phyloP scores from a whole-genome alignment of 371 early-diverging fungal species.

The Syncephalastrum racemosum region DNA sequence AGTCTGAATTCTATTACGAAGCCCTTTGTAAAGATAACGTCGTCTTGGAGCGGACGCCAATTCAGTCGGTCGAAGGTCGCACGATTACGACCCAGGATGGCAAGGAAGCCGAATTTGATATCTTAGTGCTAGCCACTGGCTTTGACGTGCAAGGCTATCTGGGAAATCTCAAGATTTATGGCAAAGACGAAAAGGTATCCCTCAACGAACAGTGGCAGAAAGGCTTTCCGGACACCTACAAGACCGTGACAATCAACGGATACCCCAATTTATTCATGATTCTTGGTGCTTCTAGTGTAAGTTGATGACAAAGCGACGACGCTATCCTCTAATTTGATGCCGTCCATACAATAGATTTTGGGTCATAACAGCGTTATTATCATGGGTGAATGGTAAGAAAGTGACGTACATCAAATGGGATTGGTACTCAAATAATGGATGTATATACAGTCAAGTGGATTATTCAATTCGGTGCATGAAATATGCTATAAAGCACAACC shows the following conservation, averaged over 20 bases:
- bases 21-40: slow-evolving; percentile 44
- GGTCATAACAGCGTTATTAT: background rate
- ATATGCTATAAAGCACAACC: slow-evolving; percentile 14
- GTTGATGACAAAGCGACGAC: no score
- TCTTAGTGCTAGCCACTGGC: slow-evolving; percentile 29
- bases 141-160: slow-evolving; percentile 26
- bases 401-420: no score
- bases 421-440: no score
- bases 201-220: slow-evolving; percentile 21
- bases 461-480: slow-evolving; percentile 20
- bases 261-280: slow-evolving; percentile 48
- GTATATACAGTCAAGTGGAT: slow-evolving; percentile 21
- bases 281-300: slow-evolving; percentile 31
- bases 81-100: slow-evolving; percentile 41
- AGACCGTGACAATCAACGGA: slow-evolving; percentile 23
- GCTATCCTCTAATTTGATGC: no score
- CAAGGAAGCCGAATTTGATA: slow-evolving; percentile 40
- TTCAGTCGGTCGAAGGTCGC: slow-evolving; percentile 34
- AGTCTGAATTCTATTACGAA: slow-evolving; percentile 47
- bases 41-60: slow-evolving; percentile 35
- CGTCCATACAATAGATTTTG: no score
- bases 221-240: slow-evolving; percentile 31
- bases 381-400: slow-evolving; percentile 9
- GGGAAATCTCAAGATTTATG: slow-evolving; percentile 27
- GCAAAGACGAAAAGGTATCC: slow-evolving; percentile 14